Conservation (phyloP, 495 filamentous ascomycete species). For the Penicillium fimorum region DNA sequence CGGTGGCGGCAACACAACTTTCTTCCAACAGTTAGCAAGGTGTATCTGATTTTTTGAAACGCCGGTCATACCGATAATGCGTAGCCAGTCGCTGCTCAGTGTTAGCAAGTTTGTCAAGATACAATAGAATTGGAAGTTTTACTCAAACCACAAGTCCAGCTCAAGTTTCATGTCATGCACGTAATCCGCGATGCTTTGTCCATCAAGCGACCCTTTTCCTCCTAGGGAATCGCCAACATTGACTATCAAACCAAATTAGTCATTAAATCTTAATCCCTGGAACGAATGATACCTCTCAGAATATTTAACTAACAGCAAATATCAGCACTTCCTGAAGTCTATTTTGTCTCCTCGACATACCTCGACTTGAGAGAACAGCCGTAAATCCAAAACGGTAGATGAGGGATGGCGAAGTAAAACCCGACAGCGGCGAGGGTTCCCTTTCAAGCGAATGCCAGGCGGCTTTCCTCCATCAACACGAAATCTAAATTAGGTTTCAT, state of each 20-base stretch:
- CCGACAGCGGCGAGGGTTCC: slow-evolving; percentile 42
- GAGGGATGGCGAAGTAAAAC: slow-evolving; percentile 43
- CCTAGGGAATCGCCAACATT: slow-evolving; percentile 37
- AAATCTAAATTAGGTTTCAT: slow-evolving; percentile 32
- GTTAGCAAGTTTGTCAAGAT: slow-evolving; percentile 4
- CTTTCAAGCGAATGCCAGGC: slow-evolving; percentile 41
- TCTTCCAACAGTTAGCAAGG: slow-evolving; percentile 16
- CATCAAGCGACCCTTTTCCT: slow-evolving; percentile 17
- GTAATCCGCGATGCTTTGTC: slow-evolving; percentile 37
- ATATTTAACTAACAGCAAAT: slow-evolving; percentile 34
- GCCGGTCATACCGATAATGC: slow-evolving; percentile 38
- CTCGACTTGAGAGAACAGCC: slow-evolving; percentile 53
- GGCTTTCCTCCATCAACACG: slow-evolving; percentile 51
- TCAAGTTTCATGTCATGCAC: slow-evolving; percentile 47
- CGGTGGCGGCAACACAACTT: slow-evolving; percentile 20
- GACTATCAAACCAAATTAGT: slow-evolving; percentile 18
- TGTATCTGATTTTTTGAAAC: not conserved
- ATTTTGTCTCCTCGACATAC: slow-evolving; percentile 19
- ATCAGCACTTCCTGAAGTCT: slow-evolving; percentile 7
- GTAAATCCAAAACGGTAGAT: slow-evolving; percentile 46
- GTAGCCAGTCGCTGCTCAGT: slow-evolving; percentile 42
- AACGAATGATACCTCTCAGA: slow-evolving; percentile 33
- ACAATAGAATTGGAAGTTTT: slow-evolving; percentile 5
- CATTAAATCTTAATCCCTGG: not conserved
- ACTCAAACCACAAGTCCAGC: slow-evolving; percentile 49